phyloP scores from a whole-genome alignment of 164 flowering plant genomes.

The Brasenia schreberi region DNA sequence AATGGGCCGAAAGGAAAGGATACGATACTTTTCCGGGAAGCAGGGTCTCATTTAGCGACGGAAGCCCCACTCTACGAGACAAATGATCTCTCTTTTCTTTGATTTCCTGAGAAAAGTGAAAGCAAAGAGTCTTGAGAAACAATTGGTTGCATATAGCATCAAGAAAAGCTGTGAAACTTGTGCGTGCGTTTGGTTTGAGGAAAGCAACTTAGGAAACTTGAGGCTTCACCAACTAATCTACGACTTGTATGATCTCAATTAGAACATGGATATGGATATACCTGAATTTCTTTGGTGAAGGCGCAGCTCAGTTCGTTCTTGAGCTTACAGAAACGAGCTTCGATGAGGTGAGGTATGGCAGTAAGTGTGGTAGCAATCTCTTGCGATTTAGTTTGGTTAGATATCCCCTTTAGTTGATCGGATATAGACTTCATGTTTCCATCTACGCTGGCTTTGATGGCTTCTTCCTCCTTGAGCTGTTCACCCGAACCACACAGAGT shows the following conservation, averaged over 20 bases:
- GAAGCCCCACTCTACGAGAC: neutral
- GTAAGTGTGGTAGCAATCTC: conserved; percentile 27
- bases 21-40: neutral
- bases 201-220: neutral
- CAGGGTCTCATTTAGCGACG: neutral
- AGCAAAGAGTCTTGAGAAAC: neutral
- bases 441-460: conserved; percentile 42
- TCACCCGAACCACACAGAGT: conserved; percentile 2
- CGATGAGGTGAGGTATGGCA: conserved; percentile 40
- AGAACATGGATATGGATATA: conserved; percentile 1
- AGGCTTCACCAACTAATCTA: neutral
- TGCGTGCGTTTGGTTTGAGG: no score
- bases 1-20: neutral
- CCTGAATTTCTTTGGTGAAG: conserved; percentile 53
- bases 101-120: neutral
- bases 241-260: neutral
- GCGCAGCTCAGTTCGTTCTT: conserved; percentile 26
- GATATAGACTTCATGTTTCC: conserved; percentile 41
- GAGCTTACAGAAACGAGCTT: conserved; percentile 26
- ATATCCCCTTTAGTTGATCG: conserved; percentile 31
- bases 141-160: no score
- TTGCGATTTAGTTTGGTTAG: conserved; percentile 26
- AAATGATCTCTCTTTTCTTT: neutral
- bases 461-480: conserved; percentile 71
- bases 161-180: no score